Percentiles rank a stretch among this genome's conserved stretches.
Conservation (phyloP, 495 filamentous ascomycete species). For the Bombardia bombarda region DNA sequence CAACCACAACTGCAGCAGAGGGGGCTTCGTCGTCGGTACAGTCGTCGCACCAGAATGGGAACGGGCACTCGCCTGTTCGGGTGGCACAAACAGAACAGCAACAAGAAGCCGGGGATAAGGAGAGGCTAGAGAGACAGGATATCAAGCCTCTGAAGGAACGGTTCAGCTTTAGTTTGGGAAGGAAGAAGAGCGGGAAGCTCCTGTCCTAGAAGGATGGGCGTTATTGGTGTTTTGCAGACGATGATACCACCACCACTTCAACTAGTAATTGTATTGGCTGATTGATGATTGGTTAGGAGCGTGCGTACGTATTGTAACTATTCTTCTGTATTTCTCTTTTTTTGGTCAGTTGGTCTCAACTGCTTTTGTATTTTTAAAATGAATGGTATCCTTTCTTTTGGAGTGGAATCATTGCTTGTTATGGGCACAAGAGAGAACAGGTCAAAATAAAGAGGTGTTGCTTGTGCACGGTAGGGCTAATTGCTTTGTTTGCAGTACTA, state of each 20-base stretch:
- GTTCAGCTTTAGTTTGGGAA: constrained; percentile 50
- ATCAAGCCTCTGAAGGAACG: constrained; percentile 33
- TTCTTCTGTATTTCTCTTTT: too few relatives aligned
- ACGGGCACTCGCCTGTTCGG: constrained; percentile 6
- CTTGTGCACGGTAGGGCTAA: too few relatives aligned
- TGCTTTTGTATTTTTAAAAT: too few relatives aligned
- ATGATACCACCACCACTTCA: neutral
- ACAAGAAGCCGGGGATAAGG: neutral
- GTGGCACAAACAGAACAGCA: constrained; percentile 5
- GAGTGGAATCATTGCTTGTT: too few relatives aligned
- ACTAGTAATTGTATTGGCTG: too few relatives aligned
- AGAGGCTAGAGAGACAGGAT: constrained; percentile 19
- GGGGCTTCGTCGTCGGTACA: neutral
- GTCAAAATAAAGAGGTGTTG: too few relatives aligned
- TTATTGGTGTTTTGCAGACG: neutral
- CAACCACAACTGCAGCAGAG: neutral
- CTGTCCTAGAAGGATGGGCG: constrained; percentile 17
- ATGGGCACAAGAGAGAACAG: too few relatives aligned
- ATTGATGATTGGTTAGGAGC: too few relatives aligned
- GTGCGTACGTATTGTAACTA: too few relatives aligned
- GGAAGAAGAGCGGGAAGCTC: constrained; percentile 49
- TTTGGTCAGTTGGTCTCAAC: too few relatives aligned
- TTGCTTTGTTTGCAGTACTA: too few relatives aligned
- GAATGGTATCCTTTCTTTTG: too few relatives aligned
- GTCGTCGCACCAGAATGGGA: neutral